Conservation (phyloP, 805 yeast genomes). For the Wickerhamiella brachini region DNA sequence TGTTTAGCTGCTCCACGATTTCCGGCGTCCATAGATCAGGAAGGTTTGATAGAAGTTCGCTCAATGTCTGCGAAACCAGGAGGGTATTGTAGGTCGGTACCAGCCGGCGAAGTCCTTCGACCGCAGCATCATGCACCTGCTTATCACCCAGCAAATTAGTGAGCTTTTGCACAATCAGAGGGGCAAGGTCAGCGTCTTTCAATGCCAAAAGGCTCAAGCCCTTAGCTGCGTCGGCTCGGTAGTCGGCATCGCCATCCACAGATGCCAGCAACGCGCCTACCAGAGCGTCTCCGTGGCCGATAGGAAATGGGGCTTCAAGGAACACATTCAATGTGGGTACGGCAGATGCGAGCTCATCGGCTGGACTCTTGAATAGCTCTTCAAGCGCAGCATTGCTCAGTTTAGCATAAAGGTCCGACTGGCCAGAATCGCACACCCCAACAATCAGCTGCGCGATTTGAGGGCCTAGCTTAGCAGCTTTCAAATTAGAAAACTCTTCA, state of each 20-base stretch:
- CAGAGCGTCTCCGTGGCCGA: conserved; percentile 53
- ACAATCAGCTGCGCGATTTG: conserved; percentile 5
- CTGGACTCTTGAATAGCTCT: conserved; percentile 23
- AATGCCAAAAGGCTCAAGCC: conserved; percentile 44
- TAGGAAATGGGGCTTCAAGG: conserved; percentile 18
- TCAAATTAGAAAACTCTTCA: conserved; percentile 4
- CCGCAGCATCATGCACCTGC: conserved; percentile 38
- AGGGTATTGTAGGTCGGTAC: conserved; percentile 28
- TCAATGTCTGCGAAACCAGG: conserved; percentile 39
- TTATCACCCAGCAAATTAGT: conserved; percentile 23
- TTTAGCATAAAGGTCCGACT: not conserved
- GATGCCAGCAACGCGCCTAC: conserved; percentile 50
- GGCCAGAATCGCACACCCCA: conserved; percentile 1
- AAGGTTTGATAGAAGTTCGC: conserved; percentile 36
- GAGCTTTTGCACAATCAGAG: conserved; percentile 11
- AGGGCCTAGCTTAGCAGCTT: conserved; percentile 4
- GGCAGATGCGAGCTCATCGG: not conserved
- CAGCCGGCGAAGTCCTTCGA: conserved; percentile 40
- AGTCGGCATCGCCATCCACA: conserved; percentile 52
- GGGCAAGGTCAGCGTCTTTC: conserved; percentile 16
- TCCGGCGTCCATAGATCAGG: conserved; percentile 32
- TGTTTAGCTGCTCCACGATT: conserved; percentile 20
- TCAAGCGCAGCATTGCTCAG: conserved; percentile 29
- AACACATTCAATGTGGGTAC: conserved; percentile 13
- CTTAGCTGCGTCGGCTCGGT: conserved; percentile 51